These are phyloP conservation scores for Aspergillus sp. DNA, from an alignment of 2,329 filamentous ascomycete genomes.

Conservation along the genomic window DNA sequence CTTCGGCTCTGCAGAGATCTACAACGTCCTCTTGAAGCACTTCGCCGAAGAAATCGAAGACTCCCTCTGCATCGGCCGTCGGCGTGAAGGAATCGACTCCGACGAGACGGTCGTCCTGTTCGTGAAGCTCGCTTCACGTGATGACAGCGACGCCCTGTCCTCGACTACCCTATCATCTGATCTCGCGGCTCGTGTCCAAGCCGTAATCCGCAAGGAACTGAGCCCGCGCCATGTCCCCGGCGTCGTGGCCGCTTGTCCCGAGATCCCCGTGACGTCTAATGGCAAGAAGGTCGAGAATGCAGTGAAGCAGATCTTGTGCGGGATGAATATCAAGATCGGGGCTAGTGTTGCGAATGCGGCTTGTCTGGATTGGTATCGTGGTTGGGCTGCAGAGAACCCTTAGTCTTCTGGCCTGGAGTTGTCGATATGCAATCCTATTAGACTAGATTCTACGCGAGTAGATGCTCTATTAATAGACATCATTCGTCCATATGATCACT, in stretches of 20 bases:
- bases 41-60: constrained; percentile 74
- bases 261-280: constrained; percentile 86
- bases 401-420: constrained; percentile 3
- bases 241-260: constrained; percentile 70
- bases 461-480: too few relatives aligned
- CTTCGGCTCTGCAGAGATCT: constrained; percentile 92
- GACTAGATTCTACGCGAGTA: too few relatives aligned
- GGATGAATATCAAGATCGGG: constrained; percentile 75
- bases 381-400: constrained; percentile 58
- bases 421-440: too few relatives aligned
- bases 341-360: constrained; percentile 89
- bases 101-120: constrained; percentile 89
- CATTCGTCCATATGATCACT: too few relatives aligned
- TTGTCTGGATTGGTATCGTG: constrained; percentile 78
- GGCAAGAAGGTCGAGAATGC: constrained; percentile 98
- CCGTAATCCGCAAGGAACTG: constrained; percentile 63
- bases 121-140: constrained; percentile 56
- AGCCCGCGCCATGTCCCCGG: constrained; percentile 85
- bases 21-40: constrained; percentile 81
- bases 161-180: constrained; percentile 46
- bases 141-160: constrained; percentile 7
- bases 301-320: constrained; percentile 92
- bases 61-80: constrained; percentile 75
- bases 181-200: constrained; percentile 57
- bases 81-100: constrained; percentile 57